Percentiles rank a stretch among this genome's conserved stretches.
These are phyloP conservation scores for Clavispora carvajalis DNA, from an alignment of 805 yeast species.

Conservation along the genomic window DNA sequence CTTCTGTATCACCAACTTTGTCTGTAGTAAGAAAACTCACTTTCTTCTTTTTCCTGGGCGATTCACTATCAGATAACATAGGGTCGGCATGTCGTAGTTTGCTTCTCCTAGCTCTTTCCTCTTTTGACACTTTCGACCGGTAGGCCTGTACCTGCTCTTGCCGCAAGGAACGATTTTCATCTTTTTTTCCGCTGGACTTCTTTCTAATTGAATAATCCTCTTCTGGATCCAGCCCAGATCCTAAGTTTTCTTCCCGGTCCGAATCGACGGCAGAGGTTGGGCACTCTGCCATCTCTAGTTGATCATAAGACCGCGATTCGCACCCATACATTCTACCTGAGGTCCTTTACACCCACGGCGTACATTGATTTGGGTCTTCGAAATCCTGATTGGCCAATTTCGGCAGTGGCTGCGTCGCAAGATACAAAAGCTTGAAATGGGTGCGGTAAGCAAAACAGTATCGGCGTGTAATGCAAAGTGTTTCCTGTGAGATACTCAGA, in stretches of 20 bases:
- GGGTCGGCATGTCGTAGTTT: slow-evolving; percentile 9
- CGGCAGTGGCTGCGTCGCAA: too few relatives aligned
- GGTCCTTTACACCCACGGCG: too few relatives aligned
- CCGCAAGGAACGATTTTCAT: slow-evolving; percentile 11
- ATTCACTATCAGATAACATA: slow-evolving; percentile 2
- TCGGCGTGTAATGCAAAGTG: too few relatives aligned
- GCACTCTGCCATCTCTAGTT: background rate
- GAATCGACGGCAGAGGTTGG: background rate
- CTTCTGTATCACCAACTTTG: background rate
- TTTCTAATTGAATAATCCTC: background rate
- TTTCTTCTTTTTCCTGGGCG: slow-evolving; percentile 20
- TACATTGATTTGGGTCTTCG: too few relatives aligned
- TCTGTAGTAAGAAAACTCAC: slow-evolving; percentile 18
- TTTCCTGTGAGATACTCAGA: too few relatives aligned
- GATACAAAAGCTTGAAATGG: too few relatives aligned
- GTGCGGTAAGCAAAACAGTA: too few relatives aligned
- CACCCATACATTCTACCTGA: slow-evolving; percentile 1
- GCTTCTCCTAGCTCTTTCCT: slow-evolving; percentile 23
- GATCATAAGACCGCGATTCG: background rate
- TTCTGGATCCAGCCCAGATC: background rate
- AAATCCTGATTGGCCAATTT: too few relatives aligned
- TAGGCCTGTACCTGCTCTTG: slow-evolving; percentile 24
- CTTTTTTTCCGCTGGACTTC: slow-evolving; percentile 12
- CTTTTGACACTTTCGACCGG: slow-evolving; percentile 19
- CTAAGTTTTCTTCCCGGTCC: background rate